Percentiles rank a stretch among this genome's conserved stretches.
Evolutionary conservation across 768 basidiomycete genomes (phyloP).

Genomic region (Rhodosporidiobolus sp.): DNA sequence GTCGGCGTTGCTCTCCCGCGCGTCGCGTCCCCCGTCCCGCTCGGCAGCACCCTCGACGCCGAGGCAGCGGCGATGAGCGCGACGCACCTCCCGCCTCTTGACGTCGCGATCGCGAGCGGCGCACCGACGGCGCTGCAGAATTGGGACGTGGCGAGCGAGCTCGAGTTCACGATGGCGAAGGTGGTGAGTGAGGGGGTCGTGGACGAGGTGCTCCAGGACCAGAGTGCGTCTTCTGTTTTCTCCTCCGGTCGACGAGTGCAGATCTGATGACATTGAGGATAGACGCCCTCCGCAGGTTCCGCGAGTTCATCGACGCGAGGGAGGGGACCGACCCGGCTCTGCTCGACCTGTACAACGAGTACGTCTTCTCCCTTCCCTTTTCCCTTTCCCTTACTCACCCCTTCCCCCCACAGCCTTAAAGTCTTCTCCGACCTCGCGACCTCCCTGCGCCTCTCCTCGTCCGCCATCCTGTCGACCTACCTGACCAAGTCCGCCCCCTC

Average conservation of each 20-base stretch:
- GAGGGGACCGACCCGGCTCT: slow-evolving; percentile 3
- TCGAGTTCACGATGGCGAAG: slow-evolving; percentile 1
- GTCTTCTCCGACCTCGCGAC: slow-evolving; percentile 23
- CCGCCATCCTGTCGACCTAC: slow-evolving; percentile 21
- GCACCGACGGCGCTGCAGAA: slow-evolving; percentile 2
- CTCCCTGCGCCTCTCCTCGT: slow-evolving; percentile 10
- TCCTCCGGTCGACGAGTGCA: too few relatives aligned
- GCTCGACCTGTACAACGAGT: slow-evolving; percentile 28
- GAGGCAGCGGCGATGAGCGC: too few relatives aligned
- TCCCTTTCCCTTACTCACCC: not conserved
- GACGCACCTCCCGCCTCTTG: slow-evolving; percentile 6
- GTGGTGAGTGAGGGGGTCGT: not conserved
- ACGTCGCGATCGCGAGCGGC: not conserved
- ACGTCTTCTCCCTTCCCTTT: not conserved
- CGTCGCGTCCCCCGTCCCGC: too few relatives aligned
- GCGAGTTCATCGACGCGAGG: slow-evolving; percentile 4
- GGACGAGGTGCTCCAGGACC: slow-evolving; percentile 7
- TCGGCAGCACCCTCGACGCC: not conserved
- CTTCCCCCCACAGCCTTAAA: not conserved
- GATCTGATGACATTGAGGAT: not conserved
- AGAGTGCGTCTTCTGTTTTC: not conserved
- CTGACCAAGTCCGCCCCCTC: slow-evolving; percentile 16
- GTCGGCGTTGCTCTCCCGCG: too few relatives aligned
- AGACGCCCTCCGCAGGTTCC: slow-evolving; percentile 14
- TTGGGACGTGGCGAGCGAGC: slow-evolving; percentile 9